phyloP scores from a whole-genome alignment of 805 yeast genomes.

The Wickerhamomyces rabaulensis region DNA sequence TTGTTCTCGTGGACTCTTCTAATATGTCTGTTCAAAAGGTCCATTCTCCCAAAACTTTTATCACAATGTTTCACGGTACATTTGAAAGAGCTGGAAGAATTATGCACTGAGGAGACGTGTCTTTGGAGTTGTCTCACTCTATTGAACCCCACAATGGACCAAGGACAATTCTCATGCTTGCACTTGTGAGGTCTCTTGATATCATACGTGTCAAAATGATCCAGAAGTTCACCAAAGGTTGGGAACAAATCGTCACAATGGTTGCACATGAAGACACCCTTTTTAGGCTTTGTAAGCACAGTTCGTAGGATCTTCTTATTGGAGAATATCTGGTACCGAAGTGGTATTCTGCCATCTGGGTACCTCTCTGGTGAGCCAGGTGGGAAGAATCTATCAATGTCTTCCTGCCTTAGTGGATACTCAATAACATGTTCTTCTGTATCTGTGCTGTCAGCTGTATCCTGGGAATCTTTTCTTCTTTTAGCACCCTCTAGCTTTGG shows the following conservation, averaged over 20 bases:
- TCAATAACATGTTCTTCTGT: not conserved
- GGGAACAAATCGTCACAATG: slow-evolving; percentile 32
- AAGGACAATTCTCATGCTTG: slow-evolving; percentile 31
- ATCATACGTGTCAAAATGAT: slow-evolving; percentile 30
- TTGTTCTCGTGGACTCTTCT: slow-evolving; percentile 34
- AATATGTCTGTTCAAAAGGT: slow-evolving; percentile 30
- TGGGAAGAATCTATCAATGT: slow-evolving; percentile 17
- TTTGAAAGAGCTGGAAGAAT: slow-evolving; percentile 36
- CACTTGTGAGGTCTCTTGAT: slow-evolving; percentile 31
- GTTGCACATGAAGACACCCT: slow-evolving; percentile 32
- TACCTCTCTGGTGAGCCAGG: slow-evolving; percentile 21
- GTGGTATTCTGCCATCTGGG: slow-evolving; percentile 20
- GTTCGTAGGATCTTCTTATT: slow-evolving; percentile 25
- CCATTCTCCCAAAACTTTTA: slow-evolving; percentile 48
- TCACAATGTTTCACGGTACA: slow-evolving; percentile 78
- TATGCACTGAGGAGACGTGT: slow-evolving; percentile 24
- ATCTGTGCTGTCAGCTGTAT: not conserved
- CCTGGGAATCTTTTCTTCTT: not conserved
- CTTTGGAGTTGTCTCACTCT: slow-evolving; percentile 31
- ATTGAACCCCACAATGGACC: slow-evolving; percentile 36
- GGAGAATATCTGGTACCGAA: slow-evolving; percentile 27
- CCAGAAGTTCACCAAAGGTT: slow-evolving; percentile 27
- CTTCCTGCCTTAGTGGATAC: slow-evolving; percentile 1
- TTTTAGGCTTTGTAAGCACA: slow-evolving; percentile 26
- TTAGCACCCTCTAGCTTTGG: not conserved